Evolutionary conservation across 2,329 filamentous ascomycete genomes (phyloP).

Genomic region (Claviceps sp.): DNA sequence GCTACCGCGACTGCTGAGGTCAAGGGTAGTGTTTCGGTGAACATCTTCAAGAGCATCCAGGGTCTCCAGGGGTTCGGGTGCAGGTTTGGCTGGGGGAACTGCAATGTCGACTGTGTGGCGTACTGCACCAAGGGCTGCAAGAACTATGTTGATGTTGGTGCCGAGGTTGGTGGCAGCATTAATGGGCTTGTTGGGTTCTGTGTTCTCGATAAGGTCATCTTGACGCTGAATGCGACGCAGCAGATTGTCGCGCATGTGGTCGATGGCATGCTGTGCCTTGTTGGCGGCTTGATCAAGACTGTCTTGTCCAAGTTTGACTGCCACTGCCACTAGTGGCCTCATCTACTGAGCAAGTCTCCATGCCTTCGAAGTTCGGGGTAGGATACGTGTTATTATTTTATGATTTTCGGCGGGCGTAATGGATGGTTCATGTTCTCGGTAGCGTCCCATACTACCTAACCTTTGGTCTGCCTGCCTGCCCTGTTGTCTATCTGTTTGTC

Average conservation of each 20-base stretch:
- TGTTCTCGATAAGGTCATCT: slow-evolving; percentile 18
- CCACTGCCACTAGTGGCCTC: slow-evolving; percentile 15
- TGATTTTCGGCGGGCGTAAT: not conserved
- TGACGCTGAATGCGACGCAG: slow-evolving; percentile 14
- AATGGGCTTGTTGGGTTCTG: slow-evolving; percentile 18
- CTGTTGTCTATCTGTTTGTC: not conserved
- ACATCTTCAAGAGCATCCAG: slow-evolving; percentile 13
- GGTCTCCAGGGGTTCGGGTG: slow-evolving; percentile 12
- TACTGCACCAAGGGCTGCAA: slow-evolving; percentile 24
- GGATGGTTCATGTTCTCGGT: not conserved
- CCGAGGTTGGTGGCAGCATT: slow-evolving; percentile 13
- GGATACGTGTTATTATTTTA: no score
- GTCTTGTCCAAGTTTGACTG: slow-evolving; percentile 20
- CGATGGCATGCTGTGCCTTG: slow-evolving; percentile 19
- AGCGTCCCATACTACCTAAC: not conserved
- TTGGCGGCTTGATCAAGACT: slow-evolving; percentile 17
- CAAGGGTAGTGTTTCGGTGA: slow-evolving; percentile 13
- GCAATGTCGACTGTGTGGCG: slow-evolving; percentile 24
- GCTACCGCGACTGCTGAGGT: slow-evolving; percentile 14
- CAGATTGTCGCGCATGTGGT: slow-evolving; percentile 15
- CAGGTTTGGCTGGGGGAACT: slow-evolving; percentile 18
- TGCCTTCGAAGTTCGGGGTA: no score
- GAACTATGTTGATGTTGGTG: slow-evolving; percentile 22
- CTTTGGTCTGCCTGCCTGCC: not conserved
- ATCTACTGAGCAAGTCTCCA: not conserved